These are phyloP conservation scores for Brassica cretica DNA, from an alignment of 345 rosid species.

Conservation along the genomic window DNA sequence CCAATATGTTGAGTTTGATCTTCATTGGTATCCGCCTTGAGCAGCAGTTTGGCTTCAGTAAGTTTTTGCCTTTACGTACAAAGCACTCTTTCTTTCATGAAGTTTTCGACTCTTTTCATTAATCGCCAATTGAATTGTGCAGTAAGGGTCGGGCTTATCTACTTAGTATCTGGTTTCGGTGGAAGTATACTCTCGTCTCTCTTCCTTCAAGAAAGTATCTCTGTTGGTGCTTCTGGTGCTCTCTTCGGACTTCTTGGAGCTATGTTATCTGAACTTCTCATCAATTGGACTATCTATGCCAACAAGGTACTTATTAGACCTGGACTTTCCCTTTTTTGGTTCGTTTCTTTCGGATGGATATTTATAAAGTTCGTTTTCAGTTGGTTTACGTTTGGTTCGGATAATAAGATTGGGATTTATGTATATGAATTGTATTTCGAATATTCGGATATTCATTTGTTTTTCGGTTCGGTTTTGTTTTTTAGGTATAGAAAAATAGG, in stretches of 20 bases:
- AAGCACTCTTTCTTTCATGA: neutral
- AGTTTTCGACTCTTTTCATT: neutral
- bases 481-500: neutral
- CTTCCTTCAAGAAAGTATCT: slow-evolving; percentile 64
- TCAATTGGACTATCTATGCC: slow-evolving; percentile 92
- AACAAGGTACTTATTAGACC: slow-evolving; percentile 60
- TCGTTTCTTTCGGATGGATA: neutral
- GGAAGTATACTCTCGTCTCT: slow-evolving; percentile 80
- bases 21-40: slow-evolving; percentile 92
- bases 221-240: slow-evolving; percentile 99
- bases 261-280: slow-evolving; percentile 90
- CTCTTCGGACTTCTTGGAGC: slow-evolving; percentile 97
- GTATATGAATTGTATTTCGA: neutral
- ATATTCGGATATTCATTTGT: too few species aligned
- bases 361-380: too few species aligned
- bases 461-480: too few species aligned
- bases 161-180: slow-evolving; percentile 80
- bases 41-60: slow-evolving; percentile 94
- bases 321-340: neutral
- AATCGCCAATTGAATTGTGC: slow-evolving; percentile 10
- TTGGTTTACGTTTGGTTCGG: neutral
- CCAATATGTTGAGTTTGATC: slow-evolving; percentile 82
- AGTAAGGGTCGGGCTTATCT: slow-evolving; percentile 78
- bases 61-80: neutral
- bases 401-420: neutral